phyloP scores from a whole-genome alignment of 2,329 filamentous ascomycete species.

The Phaeosphaeriaceae sp. region DNA sequence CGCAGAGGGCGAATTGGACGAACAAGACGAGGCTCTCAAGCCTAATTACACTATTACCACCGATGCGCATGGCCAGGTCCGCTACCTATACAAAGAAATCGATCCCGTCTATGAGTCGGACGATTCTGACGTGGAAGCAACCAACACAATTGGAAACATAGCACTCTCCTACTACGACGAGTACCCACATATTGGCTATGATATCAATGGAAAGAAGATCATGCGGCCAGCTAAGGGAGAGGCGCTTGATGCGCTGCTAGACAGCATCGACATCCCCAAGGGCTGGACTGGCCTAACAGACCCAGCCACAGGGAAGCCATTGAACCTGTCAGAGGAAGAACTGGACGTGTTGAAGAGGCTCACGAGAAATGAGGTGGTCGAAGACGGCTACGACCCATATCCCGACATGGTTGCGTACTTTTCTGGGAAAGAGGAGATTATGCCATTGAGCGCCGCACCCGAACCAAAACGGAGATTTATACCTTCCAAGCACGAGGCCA shows the following conservation, averaged over 20 bases:
- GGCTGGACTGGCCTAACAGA: slow-evolving; percentile 97
- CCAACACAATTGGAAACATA: slow-evolving; percentile 95
- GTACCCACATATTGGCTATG: slow-evolving; percentile 97
- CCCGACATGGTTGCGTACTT: slow-evolving; percentile 95
- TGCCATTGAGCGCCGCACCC: slow-evolving; percentile 92
- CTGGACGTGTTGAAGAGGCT: slow-evolving; percentile 86
- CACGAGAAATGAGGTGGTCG: slow-evolving; percentile 85
- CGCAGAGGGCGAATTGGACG: slow-evolving; percentile 34
- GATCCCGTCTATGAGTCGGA: slow-evolving; percentile 96
- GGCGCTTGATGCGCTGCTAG: slow-evolving; percentile 88
- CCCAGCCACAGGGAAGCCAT: slow-evolving; percentile 88
- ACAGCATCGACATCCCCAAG: slow-evolving; percentile 96
- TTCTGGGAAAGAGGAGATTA: slow-evolving; percentile 85
- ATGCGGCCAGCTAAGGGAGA: slow-evolving; percentile 94
- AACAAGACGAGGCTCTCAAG: slow-evolving; percentile 38
- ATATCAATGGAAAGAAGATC: slow-evolving; percentile 98
- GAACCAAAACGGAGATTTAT: slow-evolving; percentile 96
- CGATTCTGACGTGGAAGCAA: slow-evolving; percentile 80
- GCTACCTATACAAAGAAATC: slow-evolving; percentile 93
- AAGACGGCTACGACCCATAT: slow-evolving; percentile 91
- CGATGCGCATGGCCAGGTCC: slow-evolving; percentile 87
- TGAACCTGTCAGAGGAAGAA: slow-evolving; percentile 87
- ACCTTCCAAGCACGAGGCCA: slow-evolving; percentile 95
- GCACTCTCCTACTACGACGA: slow-evolving; percentile 94
- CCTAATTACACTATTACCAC: slow-evolving; percentile 68